A percentile compares a stretch with the other conserved stretches of the same genome.
Evolutionary conservation across 1,284 basidiomycete genomes (phyloP).

Genomic region (Exobasidium rhododendri): DNA sequence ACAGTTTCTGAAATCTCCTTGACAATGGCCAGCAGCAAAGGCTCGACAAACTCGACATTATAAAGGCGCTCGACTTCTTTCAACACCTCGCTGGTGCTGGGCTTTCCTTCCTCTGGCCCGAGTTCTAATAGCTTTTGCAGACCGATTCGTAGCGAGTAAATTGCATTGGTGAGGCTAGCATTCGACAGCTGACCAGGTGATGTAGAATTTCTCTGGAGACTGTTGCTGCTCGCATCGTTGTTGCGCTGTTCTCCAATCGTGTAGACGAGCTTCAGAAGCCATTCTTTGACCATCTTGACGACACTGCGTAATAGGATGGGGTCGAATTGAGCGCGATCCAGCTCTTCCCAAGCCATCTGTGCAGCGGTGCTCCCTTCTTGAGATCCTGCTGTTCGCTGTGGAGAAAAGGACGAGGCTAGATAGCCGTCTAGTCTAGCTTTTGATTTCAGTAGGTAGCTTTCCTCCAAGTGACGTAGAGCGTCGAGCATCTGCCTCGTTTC

Average conservation of each 20-base stretch:
- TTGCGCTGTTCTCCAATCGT: not conserved
- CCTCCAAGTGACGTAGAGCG: slow-evolving; percentile 75
- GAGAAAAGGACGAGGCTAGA: slow-evolving; percentile 67
- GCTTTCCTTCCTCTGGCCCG: not conserved
- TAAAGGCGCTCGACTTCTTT: not conserved
- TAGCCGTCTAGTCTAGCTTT: slow-evolving; percentile 75
- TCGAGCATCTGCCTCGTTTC: slow-evolving; percentile 84
- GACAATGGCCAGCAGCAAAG: not conserved
- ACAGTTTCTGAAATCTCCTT: slow-evolving; percentile 5
- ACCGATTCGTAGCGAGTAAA: slow-evolving; percentile 9
- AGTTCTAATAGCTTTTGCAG: slow-evolving; percentile 3
- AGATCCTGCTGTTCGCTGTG: slow-evolving; percentile 55
- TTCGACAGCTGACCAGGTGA: slow-evolving; percentile 19
- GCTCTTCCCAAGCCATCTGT: slow-evolving; percentile 76
- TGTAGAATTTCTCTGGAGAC: not conserved
- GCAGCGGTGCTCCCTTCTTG: slow-evolving; percentile 71
- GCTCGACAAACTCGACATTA: not conserved
- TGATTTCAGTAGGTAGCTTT: slow-evolving; percentile 77
- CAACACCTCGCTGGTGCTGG: not conserved
- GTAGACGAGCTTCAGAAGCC: not conserved
- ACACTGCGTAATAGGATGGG: slow-evolving; percentile 76
- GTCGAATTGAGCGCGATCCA: slow-evolving; percentile 89
- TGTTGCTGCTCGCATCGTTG: slow-evolving; percentile 11
- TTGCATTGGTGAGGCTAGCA: slow-evolving; percentile 20
- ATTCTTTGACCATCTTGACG: slow-evolving; percentile 67